These are phyloP conservation scores for Blastocystis sp. DNA, from an alignment of 352 stramenopile species.

Conservation along the genomic window DNA sequence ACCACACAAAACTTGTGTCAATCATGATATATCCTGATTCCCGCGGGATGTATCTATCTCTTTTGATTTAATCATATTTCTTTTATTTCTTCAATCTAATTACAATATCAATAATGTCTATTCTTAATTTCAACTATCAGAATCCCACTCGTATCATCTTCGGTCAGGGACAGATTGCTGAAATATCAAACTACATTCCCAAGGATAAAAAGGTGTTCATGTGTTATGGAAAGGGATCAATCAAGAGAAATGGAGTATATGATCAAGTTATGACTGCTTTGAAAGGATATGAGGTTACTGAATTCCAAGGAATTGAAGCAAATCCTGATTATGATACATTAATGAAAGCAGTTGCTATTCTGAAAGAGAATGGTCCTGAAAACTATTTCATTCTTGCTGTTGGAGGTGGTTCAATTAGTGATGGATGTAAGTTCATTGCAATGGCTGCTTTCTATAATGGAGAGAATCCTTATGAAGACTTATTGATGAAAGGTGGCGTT, in stretches of 20 bases:
- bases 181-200: background rate
- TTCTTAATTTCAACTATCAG: constrained; percentile 48
- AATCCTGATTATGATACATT: constrained; percentile 62
- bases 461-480: background rate
- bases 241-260: constrained; percentile 61
- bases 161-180: constrained; percentile 34
- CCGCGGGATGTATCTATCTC: background rate
- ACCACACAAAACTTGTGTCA: background rate
- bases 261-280: constrained; percentile 59
- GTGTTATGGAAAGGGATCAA: constrained; percentile 42
- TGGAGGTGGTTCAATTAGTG: constrained; percentile 45
- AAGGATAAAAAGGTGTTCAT: constrained; percentile 24
- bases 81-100: constrained; percentile 24
- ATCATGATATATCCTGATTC: background rate
- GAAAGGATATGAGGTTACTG: constrained; percentile 52
- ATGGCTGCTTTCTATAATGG: background rate
- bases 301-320: constrained; percentile 55
- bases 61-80: background rate
- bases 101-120: constrained; percentile 1
- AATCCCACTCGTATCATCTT: constrained; percentile 58
- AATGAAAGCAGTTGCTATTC: constrained; percentile 28
- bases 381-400: constrained; percentile 29
- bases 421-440: constrained; percentile 57
- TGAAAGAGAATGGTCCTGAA: background rate
- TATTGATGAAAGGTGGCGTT: background rate